Evolutionary conservation across 345 rosid genomes (phyloP).

Genomic region (Ceriops decandra): DNA sequence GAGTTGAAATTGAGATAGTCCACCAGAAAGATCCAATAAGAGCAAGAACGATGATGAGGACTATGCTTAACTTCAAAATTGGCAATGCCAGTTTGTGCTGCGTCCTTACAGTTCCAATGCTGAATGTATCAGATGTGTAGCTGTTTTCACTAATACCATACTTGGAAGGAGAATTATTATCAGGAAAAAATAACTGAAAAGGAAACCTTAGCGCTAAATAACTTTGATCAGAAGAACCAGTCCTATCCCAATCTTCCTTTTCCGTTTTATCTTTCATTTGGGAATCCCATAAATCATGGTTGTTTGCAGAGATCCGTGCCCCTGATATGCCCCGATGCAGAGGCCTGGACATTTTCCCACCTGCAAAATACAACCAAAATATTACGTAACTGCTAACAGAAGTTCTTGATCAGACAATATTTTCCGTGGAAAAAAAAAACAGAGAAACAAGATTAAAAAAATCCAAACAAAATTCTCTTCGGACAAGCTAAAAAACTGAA

Average conservation of each 20-base stretch:
- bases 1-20: conserved; percentile 71
- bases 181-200: conserved; percentile 43
- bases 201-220: conserved; percentile 55
- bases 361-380: conserved; percentile 27
- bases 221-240: conserved; percentile 49
- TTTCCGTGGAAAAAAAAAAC: neutral
- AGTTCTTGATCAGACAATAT: neutral
- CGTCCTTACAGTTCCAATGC: conserved; percentile 45
- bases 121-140: conserved; percentile 50
- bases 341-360: conserved; percentile 69
- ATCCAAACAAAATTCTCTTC: neutral
- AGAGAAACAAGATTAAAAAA: conserved; percentile 2
- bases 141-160: conserved; percentile 53
- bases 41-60: conserved; percentile 59
- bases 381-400: too few species aligned
- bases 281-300: conserved; percentile 59
- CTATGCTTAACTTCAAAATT: conserved; percentile 66
- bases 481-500: neutral
- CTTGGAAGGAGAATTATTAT: conserved; percentile 56
- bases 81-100: conserved; percentile 55
- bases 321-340: conserved; percentile 66
- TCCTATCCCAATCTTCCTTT: conserved; percentile 56
- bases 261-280: conserved; percentile 76
- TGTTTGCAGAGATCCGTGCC: conserved; percentile 55
- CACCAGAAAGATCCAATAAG: conserved; percentile 89